A percentile compares a stretch with the other conserved stretches of the same genome.
phyloP scores from a whole-genome alignment of 257 asterid genomes.

The Jacaranda copaia region DNA sequence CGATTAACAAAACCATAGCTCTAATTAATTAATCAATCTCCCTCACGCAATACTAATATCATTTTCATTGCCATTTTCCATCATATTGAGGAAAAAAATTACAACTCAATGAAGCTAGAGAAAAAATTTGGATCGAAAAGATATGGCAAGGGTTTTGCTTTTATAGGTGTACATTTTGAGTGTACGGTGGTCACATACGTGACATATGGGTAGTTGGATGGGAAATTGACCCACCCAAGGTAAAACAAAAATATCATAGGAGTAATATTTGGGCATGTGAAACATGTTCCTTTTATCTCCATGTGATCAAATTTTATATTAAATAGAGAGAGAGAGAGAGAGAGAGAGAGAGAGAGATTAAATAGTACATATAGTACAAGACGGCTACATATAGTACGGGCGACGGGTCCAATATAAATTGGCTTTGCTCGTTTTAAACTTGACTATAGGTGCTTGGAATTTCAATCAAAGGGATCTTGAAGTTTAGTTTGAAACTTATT shows the following conservation, averaged over 20 bases:
- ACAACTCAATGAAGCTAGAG: background rate
- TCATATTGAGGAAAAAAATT: background rate
- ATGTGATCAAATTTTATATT: constrained; percentile 27
- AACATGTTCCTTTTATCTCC: constrained; percentile 30
- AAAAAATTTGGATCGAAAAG: background rate
- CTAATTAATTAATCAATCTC: background rate
- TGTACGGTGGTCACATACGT: background rate
- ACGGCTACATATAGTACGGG: too few species aligned
- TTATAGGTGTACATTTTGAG: background rate
- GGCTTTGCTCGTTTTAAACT: background rate
- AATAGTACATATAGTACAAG: too few species aligned
- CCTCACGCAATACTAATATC: background rate
- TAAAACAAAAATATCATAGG: background rate
- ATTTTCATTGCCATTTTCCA: background rate
- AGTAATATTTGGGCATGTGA: constrained; percentile 21
- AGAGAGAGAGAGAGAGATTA: too few species aligned
- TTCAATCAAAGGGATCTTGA: background rate
- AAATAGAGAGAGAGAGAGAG: background rate
- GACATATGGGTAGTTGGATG: constrained; percentile 21
- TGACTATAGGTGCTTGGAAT: background rate
- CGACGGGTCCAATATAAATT: background rate
- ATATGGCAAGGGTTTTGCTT: background rate
- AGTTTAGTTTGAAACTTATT: too few species aligned
- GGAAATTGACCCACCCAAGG: constrained; percentile 19
- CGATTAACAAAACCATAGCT: too few species aligned